Percentiles rank a stretch among this genome's conserved stretches.
Conservation (phyloP, 2,329 filamentous ascomycete species). For the Lasiodiplodia gonubiensis region DNA sequence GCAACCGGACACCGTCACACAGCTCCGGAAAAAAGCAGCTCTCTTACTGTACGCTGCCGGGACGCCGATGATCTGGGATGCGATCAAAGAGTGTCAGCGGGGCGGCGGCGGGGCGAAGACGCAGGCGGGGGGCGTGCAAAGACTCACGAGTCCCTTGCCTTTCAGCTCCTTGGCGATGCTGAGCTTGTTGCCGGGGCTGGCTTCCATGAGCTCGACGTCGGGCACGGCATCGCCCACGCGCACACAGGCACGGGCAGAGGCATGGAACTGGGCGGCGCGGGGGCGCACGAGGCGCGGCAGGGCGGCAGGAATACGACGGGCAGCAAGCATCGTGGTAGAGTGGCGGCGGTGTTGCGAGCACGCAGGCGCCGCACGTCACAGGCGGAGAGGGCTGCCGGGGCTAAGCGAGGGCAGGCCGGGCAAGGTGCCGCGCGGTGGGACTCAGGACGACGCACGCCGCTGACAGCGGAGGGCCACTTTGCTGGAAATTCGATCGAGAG, state of each 20-base stretch:
- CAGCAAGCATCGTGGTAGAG: constrained; percentile 28
- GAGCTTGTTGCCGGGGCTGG: constrained; percentile 90
- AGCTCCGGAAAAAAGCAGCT: constrained; percentile 32
- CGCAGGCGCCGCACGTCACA: background rate
- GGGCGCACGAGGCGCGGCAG: constrained; percentile 19
- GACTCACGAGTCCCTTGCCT: constrained; percentile 62
- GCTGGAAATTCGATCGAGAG: constrained; percentile 5
- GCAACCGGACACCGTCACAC: background rate
- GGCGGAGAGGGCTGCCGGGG: background rate
- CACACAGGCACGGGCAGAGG: constrained; percentile 67
- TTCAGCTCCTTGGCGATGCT: constrained; percentile 80
- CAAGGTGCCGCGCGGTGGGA: constrained; percentile 10
- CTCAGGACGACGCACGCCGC: constrained; percentile 13
- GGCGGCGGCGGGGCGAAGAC: background rate
- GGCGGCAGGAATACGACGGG: constrained; percentile 25
- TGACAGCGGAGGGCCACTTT: constrained; percentile 8
- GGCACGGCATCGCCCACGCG: constrained; percentile 82
- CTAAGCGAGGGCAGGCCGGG: constrained; percentile 13
- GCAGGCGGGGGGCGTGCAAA: background rate
- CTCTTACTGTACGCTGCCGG: constrained; percentile 50
- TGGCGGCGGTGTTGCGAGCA: constrained; percentile 3
- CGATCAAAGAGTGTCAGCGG: background rate
- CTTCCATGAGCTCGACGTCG: constrained; percentile 76
- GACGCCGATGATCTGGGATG: constrained; percentile 37
- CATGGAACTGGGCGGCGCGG: constrained; percentile 62